Base-by-base conservation (phyloP, 2,329 filamentous ascomycete species). In the Sporothrix schenckii region DNA sequence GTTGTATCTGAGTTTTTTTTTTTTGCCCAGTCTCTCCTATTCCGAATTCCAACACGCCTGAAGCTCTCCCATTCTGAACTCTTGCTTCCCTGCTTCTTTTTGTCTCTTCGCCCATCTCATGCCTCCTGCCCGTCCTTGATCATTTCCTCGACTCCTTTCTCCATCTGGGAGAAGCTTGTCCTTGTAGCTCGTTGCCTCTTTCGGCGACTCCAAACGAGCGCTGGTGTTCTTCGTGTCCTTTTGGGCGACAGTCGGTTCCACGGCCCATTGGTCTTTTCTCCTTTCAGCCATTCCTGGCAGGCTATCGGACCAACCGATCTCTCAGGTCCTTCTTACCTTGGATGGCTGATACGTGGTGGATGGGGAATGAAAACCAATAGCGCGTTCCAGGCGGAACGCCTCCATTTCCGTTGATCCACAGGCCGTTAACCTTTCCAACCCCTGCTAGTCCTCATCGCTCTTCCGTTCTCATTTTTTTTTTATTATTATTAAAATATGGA, bases 41-140 rank as follows among this genome's bases (percentile, higher is more conserved):
- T 61, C 21, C 41, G 27, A 47, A 11, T 65, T 69, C 19, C 34
- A 58, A 41, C 47, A 24, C 41, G 24, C 9, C 34, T 21, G 30
- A 34, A 3, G 41, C 41, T 44, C 30, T 34, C 30, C 21, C 14
- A 9, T 53, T 53, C 21, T 27, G 52, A 16, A 10, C n/a, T n/a
- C n/a, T n/a, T 24, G 24, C 24, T 24, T 24, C 7, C 19, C 11
- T 50, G 47, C 34, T 6, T n/a, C 13, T 1, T 34, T 58, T 3
- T n/a, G 3, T 4, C 14, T 54, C 24, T 44, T 65, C 4, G n/a
- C 9, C 21, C 19, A 44, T 39, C 24, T 7, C 66, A n/a, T 56
- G 14, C 52, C 53, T 68, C 34, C 41, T 69, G 4, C 56, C 34
- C 41, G n/a, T 53, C 56, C 54, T 69, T 69, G 67, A 60, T 52